Evolutionary conservation across 129 eudicot genomes (phyloP), one percentile per base, ranked within the genome.

Genomic region (Gnaphalium uliginosum): DNA sequence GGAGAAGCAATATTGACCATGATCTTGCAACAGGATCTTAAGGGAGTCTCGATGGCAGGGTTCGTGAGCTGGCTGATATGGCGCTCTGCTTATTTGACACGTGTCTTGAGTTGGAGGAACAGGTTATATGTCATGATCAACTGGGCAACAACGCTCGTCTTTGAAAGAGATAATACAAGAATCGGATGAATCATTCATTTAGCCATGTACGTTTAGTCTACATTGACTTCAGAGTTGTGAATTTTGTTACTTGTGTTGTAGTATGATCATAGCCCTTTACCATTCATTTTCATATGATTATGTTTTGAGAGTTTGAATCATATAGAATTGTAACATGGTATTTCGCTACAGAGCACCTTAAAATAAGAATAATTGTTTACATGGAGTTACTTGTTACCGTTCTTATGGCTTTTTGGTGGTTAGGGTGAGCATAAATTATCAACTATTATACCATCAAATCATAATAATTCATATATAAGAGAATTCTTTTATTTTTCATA

Each of bases 71-170:
- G 97, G 97, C 75, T 94, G 51, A 81, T 94, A 0, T 94, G 98
- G 98, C 89, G 98, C 30, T 94, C 98, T 8, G 98, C 98, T 14
- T 94, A 94, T 81, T 81, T 94, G 77, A 94, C 98, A 8, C 86
- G 98, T n/a, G 98, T 87, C 13, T 48, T 94, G 73, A 94, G 98
- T 82, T 94, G 98, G 98, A 87, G 97, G 84, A 94, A 94, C 86
- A 84, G 98, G 70, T 75, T 94, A 19, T 94, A 94, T 24, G 98
- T 94, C 1, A 93, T 89, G 68, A 85, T 93, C 9, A 93, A 93
- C 82, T 93, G 98, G 98, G 96, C 89, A 60, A 93, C 98, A 8
- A 88, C 98, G 3, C 68, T 93, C 2, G 86, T 93, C 19, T 90
- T 93, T 26, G 98, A 96, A 66, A 86, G 98, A 74, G 98, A 93